phyloP scores from a whole-genome alignment of 345 rosid species.

The Crucihimalaya himalaica region DNA sequence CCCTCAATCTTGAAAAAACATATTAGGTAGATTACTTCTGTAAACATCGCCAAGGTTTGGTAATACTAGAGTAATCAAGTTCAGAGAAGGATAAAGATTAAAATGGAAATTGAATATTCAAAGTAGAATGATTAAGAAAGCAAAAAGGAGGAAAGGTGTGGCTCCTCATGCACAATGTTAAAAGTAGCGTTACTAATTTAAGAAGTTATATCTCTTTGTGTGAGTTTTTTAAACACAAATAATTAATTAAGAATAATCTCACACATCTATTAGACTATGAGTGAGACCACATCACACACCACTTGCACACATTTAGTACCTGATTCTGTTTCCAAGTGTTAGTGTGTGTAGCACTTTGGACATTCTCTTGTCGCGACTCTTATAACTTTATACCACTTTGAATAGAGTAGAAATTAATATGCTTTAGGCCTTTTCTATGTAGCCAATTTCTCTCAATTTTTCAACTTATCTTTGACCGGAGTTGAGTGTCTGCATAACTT shows the following conservation, averaged over 20 bases:
- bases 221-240: slow-evolving; percentile 6
- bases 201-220: slow-evolving; percentile 20
- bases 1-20: background rate
- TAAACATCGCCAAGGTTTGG: background rate
- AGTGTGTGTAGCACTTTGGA: slow-evolving; percentile 41
- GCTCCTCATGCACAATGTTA: slow-evolving; percentile 34
- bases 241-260: slow-evolving; percentile 28
- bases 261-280: slow-evolving; percentile 33
- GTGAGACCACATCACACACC: slow-evolving; percentile 30
- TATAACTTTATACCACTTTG: slow-evolving; percentile 29
- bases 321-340: slow-evolving; percentile 37
- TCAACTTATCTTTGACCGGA: slow-evolving; percentile 66
- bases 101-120: slow-evolving; percentile 27
- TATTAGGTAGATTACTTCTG: background rate
- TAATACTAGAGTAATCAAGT: background rate
- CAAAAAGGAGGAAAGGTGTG: slow-evolving; percentile 24
- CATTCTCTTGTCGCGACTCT: slow-evolving; percentile 38
- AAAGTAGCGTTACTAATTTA: slow-evolving; percentile 24
- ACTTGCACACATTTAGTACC: slow-evolving; percentile 36
- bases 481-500: slow-evolving; percentile 47
- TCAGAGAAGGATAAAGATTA: background rate
- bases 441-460: background rate
- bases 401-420: slow-evolving; percentile 31
- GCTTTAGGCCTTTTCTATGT: slow-evolving; percentile 18
- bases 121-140: slow-evolving; percentile 1